Percentiles rank a stretch among this genome's conserved stretches.
Evolutionary conservation across 1,139 yeast genomes (phyloP).

Genomic region (Magnusiomyces sp.): DNA sequence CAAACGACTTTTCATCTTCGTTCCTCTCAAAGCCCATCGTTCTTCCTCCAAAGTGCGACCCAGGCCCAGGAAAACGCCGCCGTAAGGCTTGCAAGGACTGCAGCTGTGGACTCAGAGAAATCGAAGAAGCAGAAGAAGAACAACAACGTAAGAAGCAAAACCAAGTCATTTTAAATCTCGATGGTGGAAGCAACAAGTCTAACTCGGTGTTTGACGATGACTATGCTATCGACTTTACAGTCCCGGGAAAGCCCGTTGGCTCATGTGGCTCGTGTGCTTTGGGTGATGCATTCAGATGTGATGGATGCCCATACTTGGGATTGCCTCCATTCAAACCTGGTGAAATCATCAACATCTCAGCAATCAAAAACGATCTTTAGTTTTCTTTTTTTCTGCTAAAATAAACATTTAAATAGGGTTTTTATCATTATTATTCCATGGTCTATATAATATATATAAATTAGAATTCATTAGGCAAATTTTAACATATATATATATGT

Average conservation of each 20-base stretch:
- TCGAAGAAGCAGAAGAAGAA: constrained; percentile 36
- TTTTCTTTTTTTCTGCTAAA: not conserved
- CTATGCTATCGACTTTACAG: constrained; percentile 87
- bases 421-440: not conserved
- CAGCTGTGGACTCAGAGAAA: constrained; percentile 89
- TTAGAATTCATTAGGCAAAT: constrained; percentile 4
- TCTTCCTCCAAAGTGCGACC: constrained; percentile 36
- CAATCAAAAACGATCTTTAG: constrained; percentile 19
- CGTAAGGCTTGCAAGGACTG: constrained; percentile 85
- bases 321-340: constrained; percentile 98
- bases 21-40: constrained; percentile 33
- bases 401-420: not conserved
- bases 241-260: constrained; percentile 79
- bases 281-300: constrained; percentile 97
- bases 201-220: constrained; percentile 37
- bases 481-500: not conserved
- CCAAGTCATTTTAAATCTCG: constrained; percentile 12
- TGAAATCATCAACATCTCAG: constrained; percentile 42
- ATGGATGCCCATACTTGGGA: constrained; percentile 95
- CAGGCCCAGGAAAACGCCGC: constrained; percentile 44
- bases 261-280: constrained; percentile 96
- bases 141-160: constrained; percentile 23
- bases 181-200: constrained; percentile 47
- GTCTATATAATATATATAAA: not conserved
- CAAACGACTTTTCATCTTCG: constrained; percentile 21